A percentile compares a stretch with the other conserved stretches of the same genome.
These are phyloP conservation scores for Dunaliella primolecta DNA, from an alignment of 139 green algal species.

Conservation along the genomic window DNA sequence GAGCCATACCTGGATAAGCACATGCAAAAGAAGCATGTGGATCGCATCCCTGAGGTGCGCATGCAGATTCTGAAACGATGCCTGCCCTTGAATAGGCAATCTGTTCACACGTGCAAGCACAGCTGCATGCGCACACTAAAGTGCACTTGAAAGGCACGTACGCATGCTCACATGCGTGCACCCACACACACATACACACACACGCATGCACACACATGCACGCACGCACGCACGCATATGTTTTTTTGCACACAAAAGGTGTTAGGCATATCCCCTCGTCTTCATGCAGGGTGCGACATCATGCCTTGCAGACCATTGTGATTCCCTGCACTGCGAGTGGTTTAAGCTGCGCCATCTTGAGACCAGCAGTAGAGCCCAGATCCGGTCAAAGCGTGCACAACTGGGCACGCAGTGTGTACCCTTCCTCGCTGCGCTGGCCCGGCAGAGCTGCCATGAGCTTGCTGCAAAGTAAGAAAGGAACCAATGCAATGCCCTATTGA, in stretches of 20 bases:
- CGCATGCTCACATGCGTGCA: no score
- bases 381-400: not conserved
- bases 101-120: no score
- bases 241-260: no score
- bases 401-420: not conserved
- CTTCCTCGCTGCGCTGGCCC: not conserved
- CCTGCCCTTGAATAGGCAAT: no score
- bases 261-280: no score
- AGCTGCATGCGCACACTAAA: no score
- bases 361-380: not conserved
- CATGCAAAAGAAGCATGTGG: constrained; percentile 12
- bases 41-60: constrained; percentile 7
- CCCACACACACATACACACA: no score
- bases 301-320: constrained; percentile 2
- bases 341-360: not conserved
- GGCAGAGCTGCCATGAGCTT: constrained; percentile 5
- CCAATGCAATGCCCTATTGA: no score
- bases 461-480: not conserved
- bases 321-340: constrained; percentile 6
- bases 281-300: not conserved
- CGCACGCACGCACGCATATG: no score
- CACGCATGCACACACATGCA: no score
- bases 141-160: no score
- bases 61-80: no score
- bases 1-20: constrained; percentile 14